Conservation (phyloP, 306 rosid species). For the Malus asiatica region DNA sequence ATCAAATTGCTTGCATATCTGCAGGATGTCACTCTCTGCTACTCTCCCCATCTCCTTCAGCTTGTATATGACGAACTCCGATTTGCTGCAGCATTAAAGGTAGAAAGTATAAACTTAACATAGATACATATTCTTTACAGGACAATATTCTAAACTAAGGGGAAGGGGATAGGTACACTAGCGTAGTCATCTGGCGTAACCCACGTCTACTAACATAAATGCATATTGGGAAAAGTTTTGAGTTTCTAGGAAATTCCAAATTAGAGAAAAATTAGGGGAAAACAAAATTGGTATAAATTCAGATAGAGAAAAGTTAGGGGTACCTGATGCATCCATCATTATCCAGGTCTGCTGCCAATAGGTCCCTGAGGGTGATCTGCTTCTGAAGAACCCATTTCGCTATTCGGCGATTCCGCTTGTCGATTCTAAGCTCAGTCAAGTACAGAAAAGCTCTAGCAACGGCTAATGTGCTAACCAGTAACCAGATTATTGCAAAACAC, state of each 20-base stretch:
- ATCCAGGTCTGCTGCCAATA: slow-evolving; percentile 62
- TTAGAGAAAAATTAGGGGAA: background rate
- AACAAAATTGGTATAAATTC: background rate
- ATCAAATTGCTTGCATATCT: slow-evolving; percentile 53
- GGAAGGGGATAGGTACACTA: no score
- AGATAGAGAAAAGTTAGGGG: background rate
- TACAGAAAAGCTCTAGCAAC: slow-evolving; percentile 62
- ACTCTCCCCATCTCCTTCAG: slow-evolving; percentile 69
- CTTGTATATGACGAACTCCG: slow-evolving; percentile 66
- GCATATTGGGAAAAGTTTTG: no score
- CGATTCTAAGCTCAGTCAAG: slow-evolving; percentile 54
- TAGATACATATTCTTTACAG: background rate
- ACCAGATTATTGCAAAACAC: slow-evolving; percentile 61
- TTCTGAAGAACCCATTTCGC: slow-evolving; percentile 59
- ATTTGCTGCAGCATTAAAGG: slow-evolving; percentile 33
- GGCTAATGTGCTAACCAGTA: slow-evolving; percentile 58
- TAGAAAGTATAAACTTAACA: background rate
- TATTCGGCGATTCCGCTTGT: slow-evolving; percentile 50
- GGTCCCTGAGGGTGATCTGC: slow-evolving; percentile 56
- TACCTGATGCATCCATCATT: slow-evolving; percentile 77
- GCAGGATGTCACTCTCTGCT: slow-evolving; percentile 42
- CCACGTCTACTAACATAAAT: no score
- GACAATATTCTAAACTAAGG: no score
- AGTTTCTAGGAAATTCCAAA: background rate
- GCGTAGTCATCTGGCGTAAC: no score